These are phyloP conservation scores for Datisca glomerata DNA, from an alignment of 306 rosid species.

Conservation along the genomic window DNA sequence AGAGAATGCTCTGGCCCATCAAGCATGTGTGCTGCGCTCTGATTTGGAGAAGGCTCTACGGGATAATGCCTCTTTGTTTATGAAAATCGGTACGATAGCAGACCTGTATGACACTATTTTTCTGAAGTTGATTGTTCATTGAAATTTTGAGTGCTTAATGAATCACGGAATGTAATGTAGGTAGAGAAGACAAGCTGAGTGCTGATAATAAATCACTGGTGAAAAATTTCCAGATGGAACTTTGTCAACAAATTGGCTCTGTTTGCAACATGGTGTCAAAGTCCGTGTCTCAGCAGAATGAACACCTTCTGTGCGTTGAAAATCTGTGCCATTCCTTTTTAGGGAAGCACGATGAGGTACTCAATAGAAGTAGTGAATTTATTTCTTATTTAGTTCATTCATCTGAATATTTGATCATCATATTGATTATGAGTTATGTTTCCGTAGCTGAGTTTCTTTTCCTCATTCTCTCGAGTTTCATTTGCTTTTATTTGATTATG, in stretches of 20 bases:
- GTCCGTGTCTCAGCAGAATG: slow-evolving; percentile 55
- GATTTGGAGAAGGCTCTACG: slow-evolving; percentile 77
- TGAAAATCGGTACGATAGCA: slow-evolving; percentile 56
- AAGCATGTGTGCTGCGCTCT: slow-evolving; percentile 61
- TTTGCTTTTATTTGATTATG: too few species aligned
- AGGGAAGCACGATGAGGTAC: slow-evolving; percentile 60
- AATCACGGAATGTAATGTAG: slow-evolving; percentile 19
- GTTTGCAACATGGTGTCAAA: slow-evolving; percentile 57
- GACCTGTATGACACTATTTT: background rate
- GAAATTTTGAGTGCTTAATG: background rate
- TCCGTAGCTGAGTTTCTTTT: background rate
- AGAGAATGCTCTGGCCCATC: slow-evolving; percentile 86
- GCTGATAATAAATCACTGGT: slow-evolving; percentile 61
- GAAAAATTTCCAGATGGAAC: slow-evolving; percentile 62
- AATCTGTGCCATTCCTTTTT: slow-evolving; percentile 53
- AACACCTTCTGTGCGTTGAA: slow-evolving; percentile 69
- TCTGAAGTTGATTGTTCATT: too few species aligned
- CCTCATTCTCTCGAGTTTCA: too few species aligned
- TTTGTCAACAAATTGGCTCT: slow-evolving; percentile 55
- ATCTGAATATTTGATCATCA: too few species aligned
- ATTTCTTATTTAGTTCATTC: background rate
- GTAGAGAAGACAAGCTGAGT: slow-evolving; percentile 74
- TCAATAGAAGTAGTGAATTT: background rate
- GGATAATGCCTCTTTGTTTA: slow-evolving; percentile 59
- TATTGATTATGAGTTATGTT: slow-evolving; percentile 2